phyloP scores from a whole-genome alignment of 2,329 filamentous ascomycete genomes.

The Fusarium sp. region DNA sequence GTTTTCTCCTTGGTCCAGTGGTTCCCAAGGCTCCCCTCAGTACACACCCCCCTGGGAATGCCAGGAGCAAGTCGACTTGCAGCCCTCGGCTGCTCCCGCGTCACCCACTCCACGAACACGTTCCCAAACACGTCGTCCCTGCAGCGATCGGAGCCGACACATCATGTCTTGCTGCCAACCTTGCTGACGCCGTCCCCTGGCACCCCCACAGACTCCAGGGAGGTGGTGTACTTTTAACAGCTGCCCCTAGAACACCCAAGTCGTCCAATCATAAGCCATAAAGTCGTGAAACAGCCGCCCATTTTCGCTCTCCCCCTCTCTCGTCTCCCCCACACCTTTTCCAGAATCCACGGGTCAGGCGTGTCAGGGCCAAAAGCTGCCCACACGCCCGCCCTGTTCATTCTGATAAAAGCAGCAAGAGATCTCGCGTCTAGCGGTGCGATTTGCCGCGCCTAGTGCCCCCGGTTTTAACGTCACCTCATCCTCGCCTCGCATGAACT shows the following conservation, averaged over 20 bases:
- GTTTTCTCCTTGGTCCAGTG: constrained; percentile 32
- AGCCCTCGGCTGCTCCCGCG: constrained; percentile 45
- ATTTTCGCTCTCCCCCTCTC: constrained; percentile 18
- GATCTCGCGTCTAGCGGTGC: constrained; percentile 53
- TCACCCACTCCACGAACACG: constrained; percentile 36
- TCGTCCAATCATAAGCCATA: constrained; percentile 68
- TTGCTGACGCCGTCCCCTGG: constrained; percentile 39
- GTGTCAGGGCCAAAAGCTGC: constrained; percentile 41
- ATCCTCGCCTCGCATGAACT: constrained; percentile 41
- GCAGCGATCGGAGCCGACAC: constrained; percentile 40
- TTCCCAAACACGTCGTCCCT: constrained; percentile 34
- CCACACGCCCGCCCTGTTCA: constrained; percentile 42
- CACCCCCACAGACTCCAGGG: constrained; percentile 44
- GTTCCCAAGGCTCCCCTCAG: constrained; percentile 33
- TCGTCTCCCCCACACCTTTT: constrained; percentile 42
- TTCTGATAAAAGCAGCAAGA: constrained; percentile 57
- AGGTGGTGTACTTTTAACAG: constrained; percentile 61
- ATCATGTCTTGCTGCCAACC: constrained; percentile 38
- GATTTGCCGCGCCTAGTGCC: constrained; percentile 50
- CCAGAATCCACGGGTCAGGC: constrained; percentile 44
- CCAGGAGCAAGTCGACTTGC: constrained; percentile 32
- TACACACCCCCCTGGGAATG: constrained; percentile 38
- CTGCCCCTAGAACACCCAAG: constrained; percentile 49
- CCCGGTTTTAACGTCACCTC: constrained; percentile 47
- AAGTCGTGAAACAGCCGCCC: constrained; percentile 58